Conservation (phyloP, 257 asterid species). For the Solanum sejunctum region DNA sequence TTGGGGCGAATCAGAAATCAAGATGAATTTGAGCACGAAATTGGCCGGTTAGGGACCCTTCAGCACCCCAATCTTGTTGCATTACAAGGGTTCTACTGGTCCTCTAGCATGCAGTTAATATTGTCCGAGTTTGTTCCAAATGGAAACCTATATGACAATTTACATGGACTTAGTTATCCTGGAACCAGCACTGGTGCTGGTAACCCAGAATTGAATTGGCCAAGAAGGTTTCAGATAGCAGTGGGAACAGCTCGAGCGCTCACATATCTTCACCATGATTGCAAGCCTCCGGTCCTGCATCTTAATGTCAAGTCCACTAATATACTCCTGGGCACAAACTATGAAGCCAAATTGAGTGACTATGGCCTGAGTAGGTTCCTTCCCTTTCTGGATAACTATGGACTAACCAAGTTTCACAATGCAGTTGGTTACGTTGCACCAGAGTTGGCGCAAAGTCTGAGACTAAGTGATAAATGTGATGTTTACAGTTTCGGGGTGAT, state of each 20-base stretch:
- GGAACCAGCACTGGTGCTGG: constrained; percentile 61
- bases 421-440: constrained; percentile 93
- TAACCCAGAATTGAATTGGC: constrained; percentile 63
- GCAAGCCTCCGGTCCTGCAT: constrained; percentile 77
- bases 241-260: constrained; percentile 69
- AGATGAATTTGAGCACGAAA: constrained; percentile 83
- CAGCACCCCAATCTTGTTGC: constrained; percentile 62
- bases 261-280: constrained; percentile 88
- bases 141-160: constrained; percentile 68
- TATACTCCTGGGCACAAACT: constrained; percentile 52
- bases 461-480: constrained; percentile 63
- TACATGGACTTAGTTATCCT: constrained; percentile 54
- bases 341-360: constrained; percentile 50
- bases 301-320: constrained; percentile 74
- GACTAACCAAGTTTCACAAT: constrained; percentile 54
- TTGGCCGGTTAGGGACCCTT: constrained; percentile 60
- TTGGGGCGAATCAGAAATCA: constrained; percentile 73
- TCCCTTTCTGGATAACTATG: constrained; percentile 40
- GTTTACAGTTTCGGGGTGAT: constrained; percentile 78
- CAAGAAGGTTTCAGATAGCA: constrained; percentile 67
- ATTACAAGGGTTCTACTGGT: constrained; percentile 86
- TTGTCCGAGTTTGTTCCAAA: constrained; percentile 51
- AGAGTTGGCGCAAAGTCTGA: constrained; percentile 66
- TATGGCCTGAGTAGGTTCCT: constrained; percentile 68
- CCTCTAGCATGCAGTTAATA: constrained; percentile 70